Base-by-base conservation (phyloP, 805 yeast genomes). In the Metschnikowia arizonensis region DNA sequence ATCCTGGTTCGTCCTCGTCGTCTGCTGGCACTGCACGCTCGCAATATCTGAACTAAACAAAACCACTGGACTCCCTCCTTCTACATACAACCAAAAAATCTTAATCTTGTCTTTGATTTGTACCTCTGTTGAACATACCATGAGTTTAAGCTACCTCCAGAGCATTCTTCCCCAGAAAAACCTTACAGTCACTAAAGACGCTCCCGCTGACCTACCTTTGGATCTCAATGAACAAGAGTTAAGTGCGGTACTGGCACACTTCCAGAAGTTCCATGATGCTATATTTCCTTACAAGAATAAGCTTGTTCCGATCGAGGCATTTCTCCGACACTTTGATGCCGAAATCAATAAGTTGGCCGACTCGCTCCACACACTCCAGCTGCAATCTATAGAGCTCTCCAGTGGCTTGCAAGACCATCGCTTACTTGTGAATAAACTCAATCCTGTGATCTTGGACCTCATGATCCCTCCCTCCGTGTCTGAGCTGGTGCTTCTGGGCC, bases 381-480 rank as follows among this genome's bases (percentile, higher is more conserved):
- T 63, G 30, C 64, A 68, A 43, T 65, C 72, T n/a, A 50, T 52
- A 12, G 59, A 58, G 23, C 50, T 71, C 21, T 55, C 70, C 2
- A 44, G 53, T 12, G 63, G 63, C 33, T 54, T 68, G 12, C 53
- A 57, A 12, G 32, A 49, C 28, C 72, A 68, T 45, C 57, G 61
- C 1, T 41, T 52, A 2, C 40, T 63, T 11, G 62, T 63, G 4
- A 73, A 68, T 19, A 71, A 71, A 42, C 74, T 89, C 46, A 79
- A 85, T 15, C 95, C 96, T 0, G 66, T 87, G n/a, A 82, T 89
- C 0, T 75, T 84, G 31, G 90, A 86, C 52, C 68, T 86, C 29
- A 69, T 85, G 48, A 78, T 90, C 6, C 86, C 97, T 0, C 93
- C 96, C 0, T 77, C 77, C 1, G 70, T 85, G 2, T 77, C 86